phyloP scores from a whole-genome alignment of 163 green algal genomes.

The Scenedesmus sp. region DNA sequence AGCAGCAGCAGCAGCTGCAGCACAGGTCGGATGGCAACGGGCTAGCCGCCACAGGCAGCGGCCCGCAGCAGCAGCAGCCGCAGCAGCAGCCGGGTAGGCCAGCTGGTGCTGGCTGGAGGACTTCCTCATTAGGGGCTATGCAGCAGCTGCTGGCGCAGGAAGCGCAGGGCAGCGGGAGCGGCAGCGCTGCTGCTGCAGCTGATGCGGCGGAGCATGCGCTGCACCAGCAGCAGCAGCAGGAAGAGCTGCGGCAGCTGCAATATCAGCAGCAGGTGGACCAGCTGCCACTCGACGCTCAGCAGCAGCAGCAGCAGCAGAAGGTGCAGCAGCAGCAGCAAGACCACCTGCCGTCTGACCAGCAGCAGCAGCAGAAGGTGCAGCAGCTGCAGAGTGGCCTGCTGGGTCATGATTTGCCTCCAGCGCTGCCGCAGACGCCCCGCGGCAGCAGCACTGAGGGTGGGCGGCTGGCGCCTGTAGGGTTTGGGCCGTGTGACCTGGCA shows the following conservation, averaged over 20 bases:
- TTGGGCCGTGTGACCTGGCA: too few relatives aligned
- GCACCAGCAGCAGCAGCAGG: constrained; percentile 9
- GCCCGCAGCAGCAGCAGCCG: constrained; percentile 16
- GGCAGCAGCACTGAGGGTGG: too few relatives aligned
- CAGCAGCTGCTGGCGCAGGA: neutral
- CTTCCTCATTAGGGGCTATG: neutral
- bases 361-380: neutral
- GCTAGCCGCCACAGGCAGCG: too few relatives aligned
- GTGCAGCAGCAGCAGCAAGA: neutral
- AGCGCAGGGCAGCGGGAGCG: neutral
- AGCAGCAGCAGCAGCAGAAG: neutral
- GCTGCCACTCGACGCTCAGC: neutral
- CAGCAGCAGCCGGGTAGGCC: neutral
- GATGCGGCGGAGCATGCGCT: neutral
- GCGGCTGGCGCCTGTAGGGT: too few relatives aligned
- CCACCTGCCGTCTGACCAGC: neutral
- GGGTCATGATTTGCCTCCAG: neutral
- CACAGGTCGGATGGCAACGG: neutral
- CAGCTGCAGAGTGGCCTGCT: neutral
- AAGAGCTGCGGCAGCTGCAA: neutral
- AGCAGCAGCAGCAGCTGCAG: constrained; percentile 17
- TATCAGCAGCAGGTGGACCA: neutral
- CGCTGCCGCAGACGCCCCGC: too few relatives aligned
- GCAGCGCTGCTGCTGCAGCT: neutral
- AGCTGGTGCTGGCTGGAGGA: neutral